Percentiles rank a stretch among this genome's conserved stretches.
Evolutionary conservation across 805 yeast genomes (phyloP).

Genomic region (Ogataea pini): DNA sequence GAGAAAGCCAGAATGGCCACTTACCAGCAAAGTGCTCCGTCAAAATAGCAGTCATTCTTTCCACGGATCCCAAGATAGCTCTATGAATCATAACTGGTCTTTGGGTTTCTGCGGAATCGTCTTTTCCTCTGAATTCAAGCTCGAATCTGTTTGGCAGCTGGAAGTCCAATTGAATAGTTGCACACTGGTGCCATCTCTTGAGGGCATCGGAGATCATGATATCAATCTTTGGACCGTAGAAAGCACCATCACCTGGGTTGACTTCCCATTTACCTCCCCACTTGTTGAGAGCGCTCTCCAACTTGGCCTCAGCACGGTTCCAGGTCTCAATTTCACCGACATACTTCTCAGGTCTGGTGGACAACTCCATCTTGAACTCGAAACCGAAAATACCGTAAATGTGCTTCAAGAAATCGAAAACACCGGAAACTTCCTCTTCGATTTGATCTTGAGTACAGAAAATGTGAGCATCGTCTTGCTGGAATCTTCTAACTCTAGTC

Average conservation of each 20-base stretch:
- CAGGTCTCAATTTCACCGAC: conserved; percentile 94
- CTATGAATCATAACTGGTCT: conserved; percentile 99
- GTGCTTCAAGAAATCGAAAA: conserved; percentile 81
- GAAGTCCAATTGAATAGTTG: conserved; percentile 98
- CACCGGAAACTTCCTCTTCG: conserved; percentile 76
- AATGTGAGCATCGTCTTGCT: conserved; percentile 98
- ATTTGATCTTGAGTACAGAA: conserved; percentile 94
- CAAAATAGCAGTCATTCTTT: conserved; percentile 98
- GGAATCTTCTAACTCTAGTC: conserved; percentile 98
- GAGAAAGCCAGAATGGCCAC: conserved; percentile 99
- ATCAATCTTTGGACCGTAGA: conserved; percentile 95
- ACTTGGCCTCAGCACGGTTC: conserved; percentile 85
- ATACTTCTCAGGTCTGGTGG: conserved; percentile 95
- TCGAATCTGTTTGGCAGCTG: conserved; percentile 95
- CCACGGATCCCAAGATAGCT: conserved; percentile 97
- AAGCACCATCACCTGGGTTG: conserved; percentile 97
- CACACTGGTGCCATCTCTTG: conserved; percentile 98
- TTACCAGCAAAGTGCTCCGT: conserved; percentile 98
- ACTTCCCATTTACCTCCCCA: conserved; percentile 93
- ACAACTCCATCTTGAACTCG: conserved; percentile 93
- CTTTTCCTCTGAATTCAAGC: conserved; percentile 79
- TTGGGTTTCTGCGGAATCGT: conserved; percentile 54
- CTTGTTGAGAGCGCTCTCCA: conserved; percentile 76
- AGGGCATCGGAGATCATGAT: conserved; percentile 93
- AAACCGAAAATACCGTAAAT: conserved; percentile 92